phyloP scores from a whole-genome alignment of 768 basidiomycete genomes.

The Mycena maculata region DNA sequence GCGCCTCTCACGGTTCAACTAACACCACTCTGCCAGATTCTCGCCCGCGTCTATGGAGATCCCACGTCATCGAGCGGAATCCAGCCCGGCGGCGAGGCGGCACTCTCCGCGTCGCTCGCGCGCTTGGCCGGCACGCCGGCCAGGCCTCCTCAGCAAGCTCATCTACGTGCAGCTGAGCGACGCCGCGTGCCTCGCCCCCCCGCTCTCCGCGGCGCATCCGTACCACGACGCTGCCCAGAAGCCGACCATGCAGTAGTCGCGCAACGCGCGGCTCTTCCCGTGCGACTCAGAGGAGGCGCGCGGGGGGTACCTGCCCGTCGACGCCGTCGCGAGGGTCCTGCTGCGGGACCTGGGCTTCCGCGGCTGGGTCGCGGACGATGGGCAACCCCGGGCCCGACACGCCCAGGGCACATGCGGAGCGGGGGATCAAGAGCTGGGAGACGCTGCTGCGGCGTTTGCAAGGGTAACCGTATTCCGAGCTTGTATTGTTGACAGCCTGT shows the following conservation, averaged over 20 bases:
- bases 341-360: conserved; percentile 6
- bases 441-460: conserved; percentile 16
- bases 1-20: not conserved
- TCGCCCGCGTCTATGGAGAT: conserved; percentile 15
- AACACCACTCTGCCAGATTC: not conserved
- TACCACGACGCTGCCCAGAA: conserved; percentile 11
- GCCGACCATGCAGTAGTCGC: conserved; percentile 14
- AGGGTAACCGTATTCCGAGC: no score
- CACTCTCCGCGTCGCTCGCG: not conserved
- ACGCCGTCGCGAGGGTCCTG: not conserved
- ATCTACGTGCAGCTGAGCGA: conserved; percentile 19
- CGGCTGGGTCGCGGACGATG: conserved; percentile 17
- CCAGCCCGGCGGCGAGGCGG: conserved; percentile 1
- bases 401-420: conserved; percentile 3
- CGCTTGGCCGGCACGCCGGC: not conserved
- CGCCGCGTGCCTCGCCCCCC: conserved; percentile 10
- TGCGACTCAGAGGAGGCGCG: conserved; percentile 11
- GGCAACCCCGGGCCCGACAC: not conserved
- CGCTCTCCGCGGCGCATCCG: conserved; percentile 17
- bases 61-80: conserved; percentile 6
- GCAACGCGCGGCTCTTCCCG: conserved; percentile 22
- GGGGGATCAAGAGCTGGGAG: conserved; percentile 10
- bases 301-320: conserved; percentile 13
- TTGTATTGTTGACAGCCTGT: no score
- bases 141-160: conserved; percentile 5